phyloP scores from a whole-genome alignment of 140 eudicot species.

The Anethum foeniculum region DNA sequence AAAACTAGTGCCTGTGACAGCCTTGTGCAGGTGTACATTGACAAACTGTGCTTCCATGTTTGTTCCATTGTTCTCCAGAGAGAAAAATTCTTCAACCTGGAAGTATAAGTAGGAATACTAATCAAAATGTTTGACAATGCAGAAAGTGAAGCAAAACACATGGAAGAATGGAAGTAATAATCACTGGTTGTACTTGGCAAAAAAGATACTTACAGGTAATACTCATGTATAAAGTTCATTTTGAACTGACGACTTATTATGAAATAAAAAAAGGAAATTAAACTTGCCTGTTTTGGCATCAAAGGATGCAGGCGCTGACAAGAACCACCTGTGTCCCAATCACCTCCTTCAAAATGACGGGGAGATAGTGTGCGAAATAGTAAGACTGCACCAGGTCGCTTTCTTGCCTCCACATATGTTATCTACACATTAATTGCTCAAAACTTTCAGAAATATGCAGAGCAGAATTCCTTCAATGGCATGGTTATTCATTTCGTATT shows the following conservation, averaged over 20 bases:
- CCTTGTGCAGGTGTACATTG: conserved; percentile 60
- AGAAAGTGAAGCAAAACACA: neutral
- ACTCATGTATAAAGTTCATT: neutral
- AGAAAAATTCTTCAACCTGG: conserved; percentile 73
- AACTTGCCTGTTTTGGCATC: conserved; percentile 41
- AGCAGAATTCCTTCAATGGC: neutral
- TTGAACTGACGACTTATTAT: neutral
- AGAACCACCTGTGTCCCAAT: conserved; percentile 94
- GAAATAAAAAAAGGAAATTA: neutral
- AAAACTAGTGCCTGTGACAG: conserved; percentile 48
- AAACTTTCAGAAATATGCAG: neutral
- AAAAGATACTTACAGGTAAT: neutral
- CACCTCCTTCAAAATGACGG: conserved; percentile 94
- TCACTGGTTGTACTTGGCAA: neutral
- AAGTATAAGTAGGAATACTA: neutral
- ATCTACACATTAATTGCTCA: conserved; percentile 29
- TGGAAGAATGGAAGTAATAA: neutral
- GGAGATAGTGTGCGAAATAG: conserved; percentile 91
- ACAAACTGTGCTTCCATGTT: conserved; percentile 80
- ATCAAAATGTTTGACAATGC: neutral
- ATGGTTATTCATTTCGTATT: neutral
- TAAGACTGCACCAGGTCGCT: conserved; percentile 41
- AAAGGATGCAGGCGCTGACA: conserved; percentile 72
- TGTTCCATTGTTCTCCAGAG: conserved; percentile 61
- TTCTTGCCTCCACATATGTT: conserved; percentile 53